These are phyloP conservation scores for Secale cereale DNA, from an alignment of 176 grass and related monocot genomes.

Conservation along the genomic window DNA sequence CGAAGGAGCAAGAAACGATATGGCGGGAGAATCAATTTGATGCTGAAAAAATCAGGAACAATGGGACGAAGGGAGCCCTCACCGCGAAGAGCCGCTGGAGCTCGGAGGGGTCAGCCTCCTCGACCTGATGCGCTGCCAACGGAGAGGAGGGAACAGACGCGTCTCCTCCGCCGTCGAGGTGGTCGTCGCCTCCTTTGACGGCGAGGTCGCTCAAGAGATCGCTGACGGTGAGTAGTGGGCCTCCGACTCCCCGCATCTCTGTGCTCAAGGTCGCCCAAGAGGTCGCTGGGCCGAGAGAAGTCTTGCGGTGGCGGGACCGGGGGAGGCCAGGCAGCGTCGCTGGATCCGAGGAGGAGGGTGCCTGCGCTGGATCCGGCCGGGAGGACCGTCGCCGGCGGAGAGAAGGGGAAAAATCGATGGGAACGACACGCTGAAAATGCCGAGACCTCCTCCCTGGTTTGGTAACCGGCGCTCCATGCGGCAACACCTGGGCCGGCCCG, in stretches of 20 bases:
- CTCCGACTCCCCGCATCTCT: conserved; percentile 63
- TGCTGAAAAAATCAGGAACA: neutral
- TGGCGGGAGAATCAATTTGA: neutral
- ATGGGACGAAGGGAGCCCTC: neutral
- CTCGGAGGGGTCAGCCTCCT: conserved; percentile 39
- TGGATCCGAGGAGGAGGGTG: too few relatives aligned
- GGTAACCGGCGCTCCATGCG: too few relatives aligned
- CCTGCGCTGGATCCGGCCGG: too few relatives aligned
- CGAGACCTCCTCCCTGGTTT: too few relatives aligned
- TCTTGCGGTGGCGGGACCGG: too few relatives aligned
- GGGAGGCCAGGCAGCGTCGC: too few relatives aligned
- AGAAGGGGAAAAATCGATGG: too few relatives aligned
- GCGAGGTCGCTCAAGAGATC: conserved; percentile 70
- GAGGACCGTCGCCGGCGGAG: too few relatives aligned
- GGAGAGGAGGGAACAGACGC: conserved; percentile 18
- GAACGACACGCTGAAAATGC: too few relatives aligned
- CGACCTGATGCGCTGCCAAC: neutral
- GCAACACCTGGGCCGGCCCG: too few relatives aligned
- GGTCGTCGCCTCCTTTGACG: conserved; percentile 32
- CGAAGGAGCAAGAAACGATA: neutral
- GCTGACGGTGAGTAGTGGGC: conserved; percentile 64
- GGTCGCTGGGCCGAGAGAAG: too few relatives aligned
- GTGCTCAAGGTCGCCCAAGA: neutral
- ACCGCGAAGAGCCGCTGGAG: conserved; percentile 62
- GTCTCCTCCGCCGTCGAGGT: neutral